Percentiles rank a stretch among this genome's conserved stretches.
These are phyloP conservation scores for Ophiostoma novo-ulmi DNA, from an alignment of 2,329 filamentous ascomycete species.

Conservation along the genomic window DNA sequence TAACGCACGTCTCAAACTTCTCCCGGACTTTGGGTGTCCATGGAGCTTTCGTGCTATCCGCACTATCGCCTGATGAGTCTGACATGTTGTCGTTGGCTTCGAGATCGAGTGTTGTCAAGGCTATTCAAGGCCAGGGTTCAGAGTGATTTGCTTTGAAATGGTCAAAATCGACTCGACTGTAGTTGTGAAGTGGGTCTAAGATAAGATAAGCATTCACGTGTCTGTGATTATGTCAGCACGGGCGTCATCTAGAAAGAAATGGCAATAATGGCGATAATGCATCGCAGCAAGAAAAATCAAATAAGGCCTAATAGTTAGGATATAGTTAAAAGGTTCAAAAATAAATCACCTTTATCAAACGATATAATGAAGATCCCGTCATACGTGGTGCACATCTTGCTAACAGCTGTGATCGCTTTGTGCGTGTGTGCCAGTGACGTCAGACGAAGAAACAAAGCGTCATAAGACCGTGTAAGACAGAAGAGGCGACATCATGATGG, in stretches of 20 bases:
- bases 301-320: background rate
- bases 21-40: constrained; percentile 57
- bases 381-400: background rate
- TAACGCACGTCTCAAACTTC: constrained; percentile 59
- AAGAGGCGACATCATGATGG: background rate
- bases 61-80: background rate
- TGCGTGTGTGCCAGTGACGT: background rate
- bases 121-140: background rate
- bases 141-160: background rate
- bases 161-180: background rate
- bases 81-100: background rate
- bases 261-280: background rate
- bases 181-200: background rate
- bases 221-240: background rate
- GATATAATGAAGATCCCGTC: background rate
- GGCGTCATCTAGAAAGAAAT: background rate
- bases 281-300: background rate
- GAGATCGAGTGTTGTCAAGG: background rate
- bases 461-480: background rate
- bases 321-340: background rate
- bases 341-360: background rate
- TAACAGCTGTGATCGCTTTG: background rate
- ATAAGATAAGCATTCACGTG: constrained; percentile 12
- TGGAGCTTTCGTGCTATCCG: background rate
- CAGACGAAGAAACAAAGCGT: background rate